Conservation (phyloP, 2,329 filamentous ascomycete genomes). For the Aureobasidium sp. region DNA sequence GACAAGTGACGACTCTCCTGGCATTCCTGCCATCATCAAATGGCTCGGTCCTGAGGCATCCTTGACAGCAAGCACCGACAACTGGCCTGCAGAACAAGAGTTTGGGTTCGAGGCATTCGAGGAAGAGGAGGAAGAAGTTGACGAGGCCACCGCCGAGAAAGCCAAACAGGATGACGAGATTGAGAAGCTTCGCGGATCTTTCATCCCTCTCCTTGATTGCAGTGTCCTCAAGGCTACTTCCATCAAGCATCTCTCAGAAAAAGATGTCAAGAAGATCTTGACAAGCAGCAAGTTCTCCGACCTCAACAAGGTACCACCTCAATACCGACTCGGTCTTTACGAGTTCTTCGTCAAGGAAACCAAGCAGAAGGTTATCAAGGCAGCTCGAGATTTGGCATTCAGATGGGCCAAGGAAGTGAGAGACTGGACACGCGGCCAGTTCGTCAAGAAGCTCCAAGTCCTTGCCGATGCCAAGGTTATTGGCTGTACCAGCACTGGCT, state of each 20-base stretch:
- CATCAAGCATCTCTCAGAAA: neutral
- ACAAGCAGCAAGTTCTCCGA: conserved; percentile 30
- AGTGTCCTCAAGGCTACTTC: neutral
- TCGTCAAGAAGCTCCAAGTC: conserved; percentile 51
- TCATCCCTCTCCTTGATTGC: neutral
- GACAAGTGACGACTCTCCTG: neutral
- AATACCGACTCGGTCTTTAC: conserved; percentile 57
- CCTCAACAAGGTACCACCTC: conserved; percentile 50
- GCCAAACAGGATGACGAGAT: conserved; percentile 43
- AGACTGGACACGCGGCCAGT: conserved; percentile 48
- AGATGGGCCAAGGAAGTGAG: conserved; percentile 43
- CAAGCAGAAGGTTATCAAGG: conserved; percentile 37
- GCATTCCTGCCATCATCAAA: neutral
- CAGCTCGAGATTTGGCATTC: conserved; percentile 43
- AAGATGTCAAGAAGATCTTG: neutral
- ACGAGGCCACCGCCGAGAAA: conserved; percentile 52
- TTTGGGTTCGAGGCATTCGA: conserved; percentile 47
- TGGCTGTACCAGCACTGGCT: conserved; percentile 67
- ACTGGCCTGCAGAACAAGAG: conserved; percentile 20
- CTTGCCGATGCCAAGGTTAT: conserved; percentile 53
- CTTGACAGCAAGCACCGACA: neutral
- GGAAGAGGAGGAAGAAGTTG: conserved; percentile 51
- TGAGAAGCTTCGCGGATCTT: conserved; percentile 41
- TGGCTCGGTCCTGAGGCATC: neutral
- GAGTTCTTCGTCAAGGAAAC: conserved; percentile 50